Evolutionary conservation across 2,329 filamentous ascomycete genomes (phyloP).

Genomic region (Monosporascus sp.): DNA sequence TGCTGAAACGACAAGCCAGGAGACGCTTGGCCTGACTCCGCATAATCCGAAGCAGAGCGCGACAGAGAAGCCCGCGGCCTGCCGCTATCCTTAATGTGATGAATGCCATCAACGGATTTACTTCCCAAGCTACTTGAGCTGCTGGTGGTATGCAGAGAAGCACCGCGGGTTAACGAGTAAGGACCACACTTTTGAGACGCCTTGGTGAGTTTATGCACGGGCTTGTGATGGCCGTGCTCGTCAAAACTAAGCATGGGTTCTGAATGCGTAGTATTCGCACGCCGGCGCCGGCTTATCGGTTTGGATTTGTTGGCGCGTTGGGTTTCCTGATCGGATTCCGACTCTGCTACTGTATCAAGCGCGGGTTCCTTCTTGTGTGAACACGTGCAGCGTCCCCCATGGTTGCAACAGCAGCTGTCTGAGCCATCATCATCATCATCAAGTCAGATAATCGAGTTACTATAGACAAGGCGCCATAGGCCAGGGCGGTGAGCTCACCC

Average conservation of each 20-base stretch:
- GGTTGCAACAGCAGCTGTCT: slow-evolving; percentile 67
- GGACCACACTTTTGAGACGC: slow-evolving; percentile 57
- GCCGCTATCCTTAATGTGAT: slow-evolving; percentile 32
- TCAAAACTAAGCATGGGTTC: slow-evolving; percentile 56
- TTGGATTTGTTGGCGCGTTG: slow-evolving; percentile 34
- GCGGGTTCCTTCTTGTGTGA: slow-evolving; percentile 55
- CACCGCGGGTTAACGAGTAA: slow-evolving; percentile 54
- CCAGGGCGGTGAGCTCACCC: slow-evolving; percentile 39
- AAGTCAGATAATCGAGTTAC: slow-evolving; percentile 22
- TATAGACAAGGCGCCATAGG: slow-evolving; percentile 9
- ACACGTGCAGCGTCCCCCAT: slow-evolving; percentile 62
- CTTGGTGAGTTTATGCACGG: slow-evolving; percentile 54
- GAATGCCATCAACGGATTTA: slow-evolving; percentile 38
- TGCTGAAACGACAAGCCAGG: slow-evolving; percentile 47
- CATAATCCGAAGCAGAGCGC: slow-evolving; percentile 33
- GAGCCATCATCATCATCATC: slow-evolving; percentile 16
- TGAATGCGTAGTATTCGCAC: slow-evolving; percentile 58
- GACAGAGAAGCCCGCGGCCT: slow-evolving; percentile 31
- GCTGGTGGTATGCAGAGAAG: slow-evolving; percentile 49
- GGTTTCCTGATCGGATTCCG: slow-evolving; percentile 49
- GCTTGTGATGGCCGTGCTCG: slow-evolving; percentile 59
- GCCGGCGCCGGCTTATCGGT: slow-evolving; percentile 41
- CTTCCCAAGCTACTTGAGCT: slow-evolving; percentile 36
- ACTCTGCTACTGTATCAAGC: slow-evolving; percentile 61
- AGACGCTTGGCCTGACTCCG: slow-evolving; percentile 58